A percentile compares a stretch with the other conserved stretches of the same genome.
Evolutionary conservation across 805 yeast genomes (phyloP).

Genomic region (Vanderwaltozyma yarrowii): DNA sequence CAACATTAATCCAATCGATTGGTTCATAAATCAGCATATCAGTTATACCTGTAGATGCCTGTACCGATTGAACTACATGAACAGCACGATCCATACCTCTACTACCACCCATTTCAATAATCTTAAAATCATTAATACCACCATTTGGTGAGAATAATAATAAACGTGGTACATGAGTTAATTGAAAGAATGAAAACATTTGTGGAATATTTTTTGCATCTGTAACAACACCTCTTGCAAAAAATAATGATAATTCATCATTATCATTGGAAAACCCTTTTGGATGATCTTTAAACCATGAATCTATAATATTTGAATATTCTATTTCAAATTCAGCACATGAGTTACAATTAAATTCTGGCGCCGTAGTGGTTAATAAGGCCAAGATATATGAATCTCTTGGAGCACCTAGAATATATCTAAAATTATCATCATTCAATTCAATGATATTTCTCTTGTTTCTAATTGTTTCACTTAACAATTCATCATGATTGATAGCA

Average conservation of each 20-base stretch:
- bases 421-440: slow-evolving; percentile 51
- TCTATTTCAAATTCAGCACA: slow-evolving; percentile 66
- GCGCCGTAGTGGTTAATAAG: slow-evolving; percentile 61
- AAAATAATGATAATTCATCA: slow-evolving; percentile 35
- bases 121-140: slow-evolving; percentile 11
- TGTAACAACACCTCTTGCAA: slow-evolving; percentile 67
- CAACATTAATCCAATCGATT: slow-evolving; percentile 29
- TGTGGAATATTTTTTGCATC: slow-evolving; percentile 44
- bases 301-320: slow-evolving; percentile 46
- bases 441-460: slow-evolving; percentile 32
- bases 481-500: slow-evolving; percentile 6
- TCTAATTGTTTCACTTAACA: slow-evolving; percentile 20
- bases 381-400: slow-evolving; percentile 58
- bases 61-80: slow-evolving; percentile 22
- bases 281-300: slow-evolving; percentile 54
- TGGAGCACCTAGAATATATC: slow-evolving; percentile 45
- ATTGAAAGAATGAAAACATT: slow-evolving; percentile 31
- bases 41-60: slow-evolving; percentile 11
- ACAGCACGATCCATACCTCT: slow-evolving; percentile 29
- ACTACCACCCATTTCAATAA: slow-evolving; percentile 18
- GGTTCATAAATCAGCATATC: slow-evolving; percentile 29
- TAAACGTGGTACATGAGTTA: slow-evolving; percentile 72
- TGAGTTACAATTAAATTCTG: slow-evolving; percentile 63
- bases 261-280: slow-evolving; percentile 29
- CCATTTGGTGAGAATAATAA: slow-evolving; percentile 50